phyloP scores from a whole-genome alignment of 306 rosid genomes.

The Vicia sativa region DNA sequence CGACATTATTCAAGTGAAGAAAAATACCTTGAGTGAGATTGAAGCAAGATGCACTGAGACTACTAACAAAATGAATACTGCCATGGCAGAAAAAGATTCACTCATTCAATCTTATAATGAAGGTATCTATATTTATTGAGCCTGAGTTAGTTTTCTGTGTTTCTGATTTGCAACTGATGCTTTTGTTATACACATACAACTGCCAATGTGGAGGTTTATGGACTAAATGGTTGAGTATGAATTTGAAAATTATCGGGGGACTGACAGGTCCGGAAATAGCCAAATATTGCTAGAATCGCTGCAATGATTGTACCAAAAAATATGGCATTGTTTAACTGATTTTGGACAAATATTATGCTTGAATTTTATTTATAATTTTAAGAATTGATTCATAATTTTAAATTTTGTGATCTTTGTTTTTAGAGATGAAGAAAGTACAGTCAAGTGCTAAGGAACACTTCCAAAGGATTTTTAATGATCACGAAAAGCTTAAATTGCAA shows the following conservation, averaged over 20 bases:
- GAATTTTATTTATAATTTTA: constrained; percentile 36
- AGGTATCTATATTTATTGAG: constrained; percentile 53
- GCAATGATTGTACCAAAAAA: constrained; percentile 3
- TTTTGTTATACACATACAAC: constrained; percentile 29
- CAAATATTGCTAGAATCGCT: constrained; percentile 18
- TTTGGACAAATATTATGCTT: constrained; percentile 25
- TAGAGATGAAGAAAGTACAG: constrained; percentile 82
- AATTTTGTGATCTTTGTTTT: constrained; percentile 29
- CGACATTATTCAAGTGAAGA: constrained; percentile 68
- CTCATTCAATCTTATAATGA: constrained; percentile 78
- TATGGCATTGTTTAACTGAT: constrained; percentile 19
- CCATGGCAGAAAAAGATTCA: constrained; percentile 67
- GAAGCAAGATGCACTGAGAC: constrained; percentile 77
- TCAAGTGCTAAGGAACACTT: constrained; percentile 82
- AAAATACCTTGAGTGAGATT: constrained; percentile 63
- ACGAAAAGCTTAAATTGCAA: constrained; percentile 78
- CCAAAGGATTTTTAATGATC: constrained; percentile 81
- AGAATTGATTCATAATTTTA: constrained; percentile 25
- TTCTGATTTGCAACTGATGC: constrained; percentile 34
- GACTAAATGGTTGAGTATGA: constrained; percentile 15
- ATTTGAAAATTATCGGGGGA: too few species aligned
- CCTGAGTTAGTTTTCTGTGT: constrained; percentile 22
- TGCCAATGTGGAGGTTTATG: constrained; percentile 14
- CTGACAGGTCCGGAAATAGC: too few species aligned
- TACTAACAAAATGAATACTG: constrained; percentile 44